Evolutionary conservation across 2,329 filamentous ascomycete genomes (phyloP), one percentile per base, ranked within the genome.

Genomic region (Alternaria hordeiaustralica): DNA sequence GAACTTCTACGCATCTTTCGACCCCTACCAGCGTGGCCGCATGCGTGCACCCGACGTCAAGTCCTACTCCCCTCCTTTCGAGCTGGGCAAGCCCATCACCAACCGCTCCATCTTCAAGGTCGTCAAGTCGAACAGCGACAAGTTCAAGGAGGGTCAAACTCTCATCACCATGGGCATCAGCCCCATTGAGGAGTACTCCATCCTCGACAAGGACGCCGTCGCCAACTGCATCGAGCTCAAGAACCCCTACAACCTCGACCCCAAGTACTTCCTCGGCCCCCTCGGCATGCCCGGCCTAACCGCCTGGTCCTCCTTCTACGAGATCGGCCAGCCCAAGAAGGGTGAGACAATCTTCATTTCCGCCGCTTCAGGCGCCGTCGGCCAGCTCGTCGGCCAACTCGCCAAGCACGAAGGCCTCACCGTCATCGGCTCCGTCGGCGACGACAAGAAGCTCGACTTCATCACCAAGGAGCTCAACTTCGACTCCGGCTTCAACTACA

Each of bases 401-500:
- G 92, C 92, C 65, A 95, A 95, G 86, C 88, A 89, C 65, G 90
- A 94, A 79, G 93, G 93, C 3, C 81, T 96, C 61, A 89, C 81
- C 47, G 93, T 96, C 44, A 90, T 96, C 66, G 93, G 93, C 18
- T 92, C 89, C 55, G 92, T 93, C 11, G 93, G 93, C 3, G 88
- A 88, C 18, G 90, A 94, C 74, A 89, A 91, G 74, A 96, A 97
- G 84, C 84, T 94, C 23, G 87, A 91, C 20, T 96, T 89, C 78
- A 91, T 93, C 77, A 83, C 79, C 60, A 88, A 90, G 58, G 88
- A 91, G 53, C 85, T 94, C 33, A 84, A 85, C 25, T 94, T 93
- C 75, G 90, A 93, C 73, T 86, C 79, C 15, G 93, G 89, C 9
- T 96, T 95, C 83, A 96, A 96, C 85, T 96, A 96, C 86, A 95